Evolutionary conservation across 1,284 basidiomycete species (phyloP), one percentile per base, ranked within the genome.

Genomic region (Ceraceosorus guamensis): DNA sequence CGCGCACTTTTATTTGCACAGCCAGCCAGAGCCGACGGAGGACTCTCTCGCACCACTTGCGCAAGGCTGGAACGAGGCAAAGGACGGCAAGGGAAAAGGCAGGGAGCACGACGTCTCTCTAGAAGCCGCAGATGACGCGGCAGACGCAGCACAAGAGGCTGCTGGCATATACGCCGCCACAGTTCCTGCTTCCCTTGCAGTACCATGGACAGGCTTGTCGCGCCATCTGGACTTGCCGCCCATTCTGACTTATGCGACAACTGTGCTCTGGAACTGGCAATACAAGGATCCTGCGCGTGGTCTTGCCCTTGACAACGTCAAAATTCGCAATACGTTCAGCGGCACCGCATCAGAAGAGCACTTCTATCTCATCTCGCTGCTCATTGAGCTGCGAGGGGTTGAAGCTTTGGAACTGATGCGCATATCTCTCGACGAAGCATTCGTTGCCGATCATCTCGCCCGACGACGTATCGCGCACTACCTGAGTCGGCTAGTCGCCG

Each of bases 381-480:
- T 89, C n/a, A 90, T 93, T 73, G 93, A 96, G 77, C 81, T 93
- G 5, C 83, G 84, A n/a, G 92, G 91, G 5, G 89, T 90, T 1
- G 82, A 85, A 39, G 89, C 88, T 0, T 83, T 96, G 5, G 82
- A 84, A 24, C 80, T 95, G 57, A 95, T 97, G 89, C 84, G 87
- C 2, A 80, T 83, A 5, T 89, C 84, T 4, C 85, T 96, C 81
- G 91, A 96, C 80, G 92, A 97, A 77, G 82, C 86, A 11, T 95
- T 95, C 79, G 84, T 93, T 34, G 86, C 85, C 30, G 92, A 97
- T 75, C 81, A 81, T 44, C 83, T 88, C 18, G 87, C 91, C 11
- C 70, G 85, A 5, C 57, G 60, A 33, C 64, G 70, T 16, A 62
- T 73, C 13, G 61, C 68, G 18, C 52, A 48, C 45, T 91, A 89